A percentile compares a stretch with the other conserved stretches of the same genome.
phyloP scores from a whole-genome alignment of 805 yeast genomes.

The Pichia cephalocereana region DNA sequence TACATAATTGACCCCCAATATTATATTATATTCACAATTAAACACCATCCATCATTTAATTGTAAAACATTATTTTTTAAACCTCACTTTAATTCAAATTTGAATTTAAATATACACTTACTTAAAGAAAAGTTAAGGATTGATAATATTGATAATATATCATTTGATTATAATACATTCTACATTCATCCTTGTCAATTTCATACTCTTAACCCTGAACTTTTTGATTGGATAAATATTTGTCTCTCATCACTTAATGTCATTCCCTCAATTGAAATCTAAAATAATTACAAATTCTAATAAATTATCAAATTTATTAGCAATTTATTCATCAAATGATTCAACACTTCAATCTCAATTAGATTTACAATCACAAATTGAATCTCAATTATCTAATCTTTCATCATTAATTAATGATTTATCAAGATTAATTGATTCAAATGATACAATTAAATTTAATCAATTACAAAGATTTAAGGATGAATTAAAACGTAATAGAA shows the following conservation, averaged over 20 bases:
- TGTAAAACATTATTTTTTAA: neutral
- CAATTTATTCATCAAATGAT: constrained; percentile 44
- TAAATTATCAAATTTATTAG: constrained; percentile 47
- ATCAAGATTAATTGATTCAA: constrained; percentile 36
- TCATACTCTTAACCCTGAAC: neutral
- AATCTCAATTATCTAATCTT: constrained; percentile 41
- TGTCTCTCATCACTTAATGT: neutral
- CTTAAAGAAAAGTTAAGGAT: neutral
- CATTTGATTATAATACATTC: constrained; percentile 4
- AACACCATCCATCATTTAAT: neutral
- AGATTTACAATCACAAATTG: constrained; percentile 34
- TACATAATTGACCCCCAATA: neutral
- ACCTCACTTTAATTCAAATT: neutral
- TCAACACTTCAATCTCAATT: constrained; percentile 29
- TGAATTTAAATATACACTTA: neutral
- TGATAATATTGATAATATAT: neutral
- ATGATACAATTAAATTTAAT: constrained; percentile 57
- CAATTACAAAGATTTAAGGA: constrained; percentile 81
- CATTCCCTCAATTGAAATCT: constrained; percentile 43
- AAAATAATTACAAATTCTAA: constrained; percentile 64
- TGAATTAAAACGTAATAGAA: constrained; percentile 57
- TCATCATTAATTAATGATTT: constrained; percentile 43
- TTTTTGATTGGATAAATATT: neutral
- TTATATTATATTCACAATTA: neutral
- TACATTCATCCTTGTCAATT: constrained; percentile 14